Base-by-base conservation (phyloP, 495 filamentous ascomycete species). In the Saxispiralis lemnorum region DNA sequence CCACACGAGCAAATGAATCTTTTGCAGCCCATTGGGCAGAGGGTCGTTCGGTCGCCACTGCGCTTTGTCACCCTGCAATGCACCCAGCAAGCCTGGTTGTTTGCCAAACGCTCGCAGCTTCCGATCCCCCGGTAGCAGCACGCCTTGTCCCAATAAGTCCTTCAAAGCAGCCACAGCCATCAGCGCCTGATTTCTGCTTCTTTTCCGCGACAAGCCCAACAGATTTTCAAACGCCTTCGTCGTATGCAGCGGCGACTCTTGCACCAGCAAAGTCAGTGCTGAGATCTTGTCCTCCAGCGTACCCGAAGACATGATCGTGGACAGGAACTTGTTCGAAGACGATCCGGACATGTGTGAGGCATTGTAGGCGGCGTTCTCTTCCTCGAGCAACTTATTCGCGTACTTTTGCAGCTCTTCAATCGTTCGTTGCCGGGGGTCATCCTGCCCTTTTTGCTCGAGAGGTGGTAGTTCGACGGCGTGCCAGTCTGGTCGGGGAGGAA, bases 221-320 rank as follows among this genome's bases (percentile, higher is more conserved):
- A 97, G 67, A 43, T 68, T 84, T 49, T 94, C 86, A 42, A 96
- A 72, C 9, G 83, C 78, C 51, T 88, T 92, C 40, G 72, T 78
- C 38, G 83, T 94, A 54, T 97, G 89, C 37, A 96, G 62, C 5
- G 89, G 89, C 2, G 89, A 96, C 56, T 96, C 89, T 63, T 97
- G 89, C 12, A 93, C 78, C 18, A 85, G 79, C 37, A 97, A 66
- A 1, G 89, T 97, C 51, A 95, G 63, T 6, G 89, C 89, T 2
- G 92, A 95, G 21, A 95, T 82, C 59, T 94, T 96, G 63, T 97
- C 89, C 30, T 85, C 89, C 41, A 94, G 70, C 7, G 92, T 97
- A 64, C 89, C 89, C 1, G 86, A 85, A 13, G 85, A 65, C 89
- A 97, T 95, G 58, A 97, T 93, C 5, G 85, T 92, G 1, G 82